Percentiles rank a stretch among this genome's conserved stretches.
These are phyloP conservation scores for Inonotus hispidus DNA, from an alignment of 1,284 basidiomycete genomes.

Conservation along the genomic window DNA sequence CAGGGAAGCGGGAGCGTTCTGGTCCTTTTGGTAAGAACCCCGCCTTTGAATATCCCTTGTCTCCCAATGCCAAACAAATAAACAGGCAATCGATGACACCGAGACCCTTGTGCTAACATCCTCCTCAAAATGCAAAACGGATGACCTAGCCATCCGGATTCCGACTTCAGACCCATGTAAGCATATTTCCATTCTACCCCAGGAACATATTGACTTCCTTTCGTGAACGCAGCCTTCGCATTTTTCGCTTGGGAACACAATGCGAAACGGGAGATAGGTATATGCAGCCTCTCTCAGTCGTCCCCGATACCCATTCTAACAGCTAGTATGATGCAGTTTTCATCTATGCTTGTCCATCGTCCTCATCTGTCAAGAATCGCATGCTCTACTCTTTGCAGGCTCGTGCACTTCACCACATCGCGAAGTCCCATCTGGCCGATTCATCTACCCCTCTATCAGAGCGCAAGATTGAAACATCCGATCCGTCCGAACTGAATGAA, in stretches of 20 bases:
- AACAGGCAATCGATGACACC: constrained; percentile 56
- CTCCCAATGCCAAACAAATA: background rate
- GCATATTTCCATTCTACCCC: constrained; percentile 17
- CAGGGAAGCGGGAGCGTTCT: constrained; percentile 45
- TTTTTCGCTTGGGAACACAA: constrained; percentile 69
- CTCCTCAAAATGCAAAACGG: constrained; percentile 33
- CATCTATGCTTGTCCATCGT: constrained; percentile 82
- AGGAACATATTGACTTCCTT: constrained; percentile 3
- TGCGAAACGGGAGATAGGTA: constrained; percentile 51
- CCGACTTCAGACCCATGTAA: constrained; percentile 50
- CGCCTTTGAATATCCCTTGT: constrained; percentile 12
- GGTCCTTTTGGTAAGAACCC: constrained; percentile 56
- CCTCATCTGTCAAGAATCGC: constrained; percentile 73
- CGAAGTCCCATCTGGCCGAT: constrained; percentile 45
- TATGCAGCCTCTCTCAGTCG: constrained; percentile 21
- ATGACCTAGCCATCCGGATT: constrained; percentile 42
- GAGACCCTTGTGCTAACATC: constrained; percentile 51
- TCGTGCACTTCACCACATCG: constrained; percentile 48
- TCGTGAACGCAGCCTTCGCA: constrained; percentile 49
- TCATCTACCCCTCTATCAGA: constrained; percentile 39
- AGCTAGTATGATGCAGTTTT: constrained; percentile 47
- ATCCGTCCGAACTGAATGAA: constrained; percentile 68
- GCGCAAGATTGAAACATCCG: constrained; percentile 77
- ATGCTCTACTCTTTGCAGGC: constrained; percentile 83
- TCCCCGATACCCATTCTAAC: constrained; percentile 13